Percentiles rank a stretch among this genome's conserved stretches.
These are phyloP conservation scores for Dissophora ornata DNA, from an alignment of 192 early-diverging fungal genomes.

Conservation along the genomic window DNA sequence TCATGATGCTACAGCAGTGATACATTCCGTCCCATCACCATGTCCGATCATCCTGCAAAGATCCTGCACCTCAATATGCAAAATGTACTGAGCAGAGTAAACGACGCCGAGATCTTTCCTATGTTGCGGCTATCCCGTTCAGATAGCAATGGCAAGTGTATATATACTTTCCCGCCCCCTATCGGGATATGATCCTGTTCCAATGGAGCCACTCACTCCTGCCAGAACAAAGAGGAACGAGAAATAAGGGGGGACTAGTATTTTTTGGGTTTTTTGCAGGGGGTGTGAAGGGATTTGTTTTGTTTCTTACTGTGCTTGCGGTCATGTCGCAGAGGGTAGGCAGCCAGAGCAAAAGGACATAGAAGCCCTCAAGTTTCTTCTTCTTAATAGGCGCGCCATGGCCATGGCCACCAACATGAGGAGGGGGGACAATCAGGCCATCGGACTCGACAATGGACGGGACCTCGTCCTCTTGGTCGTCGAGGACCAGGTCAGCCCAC, in stretches of 20 bases:
- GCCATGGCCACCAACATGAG: constrained; percentile 25
- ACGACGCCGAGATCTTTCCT: too few species aligned
- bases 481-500: constrained; percentile 34
- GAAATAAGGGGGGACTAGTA: neutral
- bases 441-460: constrained; percentile 54
- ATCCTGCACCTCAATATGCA: too few species aligned
- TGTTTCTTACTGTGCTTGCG: constrained; percentile 72
- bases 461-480: constrained; percentile 21
- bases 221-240: too few species aligned
- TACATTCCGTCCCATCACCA: too few species aligned
- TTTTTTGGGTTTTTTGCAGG: neutral
- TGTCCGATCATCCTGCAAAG: too few species aligned
- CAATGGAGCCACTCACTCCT: too few species aligned
- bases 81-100: too few species aligned
- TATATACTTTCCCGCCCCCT: too few species aligned
- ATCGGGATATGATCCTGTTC: too few species aligned
- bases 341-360: constrained; percentile 74
- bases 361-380: constrained; percentile 65
- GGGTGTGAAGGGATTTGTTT: neutral
- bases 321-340: constrained; percentile 85
- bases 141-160: too few species aligned
- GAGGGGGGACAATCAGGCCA: constrained; percentile 51
- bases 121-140: too few species aligned
- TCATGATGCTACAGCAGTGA: too few species aligned
- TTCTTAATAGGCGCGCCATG: constrained; percentile 19